Conservation (phyloP, 768 basidiomycete genomes). For the Pholiota microspora region DNA sequence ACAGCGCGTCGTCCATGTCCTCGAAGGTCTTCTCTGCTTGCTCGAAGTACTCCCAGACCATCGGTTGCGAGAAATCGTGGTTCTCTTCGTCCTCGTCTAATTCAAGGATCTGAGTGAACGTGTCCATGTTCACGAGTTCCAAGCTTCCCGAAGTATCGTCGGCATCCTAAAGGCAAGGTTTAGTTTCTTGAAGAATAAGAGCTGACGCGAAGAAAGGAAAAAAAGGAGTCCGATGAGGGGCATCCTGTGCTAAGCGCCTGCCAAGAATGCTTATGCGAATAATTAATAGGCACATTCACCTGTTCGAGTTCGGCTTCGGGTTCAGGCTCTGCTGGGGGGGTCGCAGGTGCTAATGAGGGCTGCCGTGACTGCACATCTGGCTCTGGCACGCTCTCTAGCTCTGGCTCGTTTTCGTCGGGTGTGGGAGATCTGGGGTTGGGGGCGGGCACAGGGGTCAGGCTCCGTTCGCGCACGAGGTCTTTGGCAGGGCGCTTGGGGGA, state of each 20-base stretch:
- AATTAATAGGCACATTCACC: conserved; percentile 1
- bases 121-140: conserved; percentile 70
- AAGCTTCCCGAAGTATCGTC: neutral
- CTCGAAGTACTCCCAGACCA: conserved; percentile 77
- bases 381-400: neutral
- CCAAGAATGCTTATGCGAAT: neutral
- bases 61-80: conserved; percentile 72
- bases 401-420: neutral
- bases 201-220: neutral
- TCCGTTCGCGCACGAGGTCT: conserved; percentile 9
- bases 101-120: conserved; percentile 85
- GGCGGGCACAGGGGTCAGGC: conserved; percentile 5
- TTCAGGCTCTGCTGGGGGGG: no score
- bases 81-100: conserved; percentile 79
- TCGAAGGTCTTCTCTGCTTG: conserved; percentile 79
- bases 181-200: neutral
- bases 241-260: neutral
- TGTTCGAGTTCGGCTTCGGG: neutral
- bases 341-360: no score
- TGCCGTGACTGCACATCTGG: neutral
- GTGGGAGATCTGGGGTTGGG: neutral
- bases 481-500: conserved; percentile 8
- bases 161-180: conserved; percentile 11
- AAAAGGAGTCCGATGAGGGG: neutral
- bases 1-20: conserved; percentile 80